A percentile compares a stretch with the other conserved stretches of the same genome.
Conservation (phyloP, 2,329 filamentous ascomycete species). For the Microdochium paspali region DNA sequence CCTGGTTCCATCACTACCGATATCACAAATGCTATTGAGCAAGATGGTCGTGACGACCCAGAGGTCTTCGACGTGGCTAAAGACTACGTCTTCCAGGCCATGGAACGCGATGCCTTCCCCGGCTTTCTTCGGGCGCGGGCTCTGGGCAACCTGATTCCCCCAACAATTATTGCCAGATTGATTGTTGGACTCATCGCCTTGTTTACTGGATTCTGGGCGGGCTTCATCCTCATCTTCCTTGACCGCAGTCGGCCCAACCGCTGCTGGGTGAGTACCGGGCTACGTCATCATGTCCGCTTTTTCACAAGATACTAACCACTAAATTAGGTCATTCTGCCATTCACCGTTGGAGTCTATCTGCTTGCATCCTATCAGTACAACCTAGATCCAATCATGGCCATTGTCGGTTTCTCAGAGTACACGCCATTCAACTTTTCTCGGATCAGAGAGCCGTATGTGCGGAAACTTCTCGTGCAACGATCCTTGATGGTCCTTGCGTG, state of each 20-base stretch:
- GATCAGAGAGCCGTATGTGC: conserved; percentile 85
- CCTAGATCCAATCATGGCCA: conserved; percentile 81
- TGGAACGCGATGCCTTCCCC: conserved; percentile 98
- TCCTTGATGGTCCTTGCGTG: conserved; percentile 71
- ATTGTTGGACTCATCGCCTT: conserved; percentile 78
- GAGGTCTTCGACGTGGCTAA: conserved; percentile 97
- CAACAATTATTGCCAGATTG: conserved; percentile 77
- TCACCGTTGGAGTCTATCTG: conserved; percentile 83
- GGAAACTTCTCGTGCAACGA: conserved; percentile 74
- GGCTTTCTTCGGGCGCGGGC: conserved; percentile 93
- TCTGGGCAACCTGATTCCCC: conserved; percentile 86
- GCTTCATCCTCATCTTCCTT: conserved; percentile 87
- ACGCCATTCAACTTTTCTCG: conserved; percentile 86
- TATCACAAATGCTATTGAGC: conserved; percentile 82
- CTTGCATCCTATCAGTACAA: conserved; percentile 91
- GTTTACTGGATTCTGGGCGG: conserved; percentile 90
- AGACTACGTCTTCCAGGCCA: conserved; percentile 98
- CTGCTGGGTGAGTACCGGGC: conserved; percentile 65
- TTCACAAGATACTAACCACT: conserved; percentile 5
- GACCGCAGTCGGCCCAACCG: conserved; percentile 64
- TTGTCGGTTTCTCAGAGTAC: conserved; percentile 90
- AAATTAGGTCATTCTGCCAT: conserved; percentile 64
- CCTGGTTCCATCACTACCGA: conserved; percentile 79
- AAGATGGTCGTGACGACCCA: conserved; percentile 85
- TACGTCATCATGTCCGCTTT: background rate